Percentiles rank a stretch among this genome's conserved stretches.
These are phyloP conservation scores for Neocucurbitaria cava DNA, from an alignment of 2,329 filamentous ascomycete genomes.

Conservation along the genomic window DNA sequence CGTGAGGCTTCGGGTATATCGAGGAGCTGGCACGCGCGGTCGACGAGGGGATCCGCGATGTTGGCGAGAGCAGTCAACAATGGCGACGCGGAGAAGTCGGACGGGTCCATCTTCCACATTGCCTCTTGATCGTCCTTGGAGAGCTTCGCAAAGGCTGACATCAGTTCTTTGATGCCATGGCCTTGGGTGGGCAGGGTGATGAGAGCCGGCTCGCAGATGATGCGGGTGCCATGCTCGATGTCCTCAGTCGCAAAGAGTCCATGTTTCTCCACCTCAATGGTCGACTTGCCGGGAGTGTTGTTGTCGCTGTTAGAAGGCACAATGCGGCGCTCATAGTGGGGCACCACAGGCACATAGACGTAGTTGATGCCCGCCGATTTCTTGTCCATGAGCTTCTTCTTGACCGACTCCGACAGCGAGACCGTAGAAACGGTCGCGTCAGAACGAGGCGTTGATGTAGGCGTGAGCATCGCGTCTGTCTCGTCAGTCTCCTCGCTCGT, in stretches of 20 bases:
- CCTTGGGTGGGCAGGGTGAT: slow-evolving; percentile 6
- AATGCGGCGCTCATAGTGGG: slow-evolving; percentile 10
- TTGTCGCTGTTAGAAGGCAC: background rate
- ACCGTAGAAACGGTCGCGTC: background rate
- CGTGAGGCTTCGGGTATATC: background rate
- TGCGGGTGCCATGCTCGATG: slow-evolving; percentile 18
- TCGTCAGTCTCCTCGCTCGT: background rate
- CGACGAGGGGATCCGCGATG: background rate
- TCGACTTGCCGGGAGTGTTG: background rate
- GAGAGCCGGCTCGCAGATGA: slow-evolving; percentile 20
- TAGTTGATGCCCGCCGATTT: background rate
- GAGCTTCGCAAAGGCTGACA: slow-evolving; percentile 9
- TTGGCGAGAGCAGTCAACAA: background rate
- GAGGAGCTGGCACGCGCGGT: background rate
- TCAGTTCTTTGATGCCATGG: slow-evolving; percentile 5
- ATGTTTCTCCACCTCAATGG: background rate
- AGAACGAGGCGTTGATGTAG: background rate
- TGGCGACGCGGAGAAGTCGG: slow-evolving; percentile 1
- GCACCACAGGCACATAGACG: background rate
- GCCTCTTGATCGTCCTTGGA: slow-evolving; percentile 1
- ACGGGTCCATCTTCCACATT: slow-evolving; percentile 8
- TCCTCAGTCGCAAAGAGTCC: slow-evolving; percentile 16
- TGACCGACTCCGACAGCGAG: background rate
- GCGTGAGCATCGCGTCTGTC: background rate
- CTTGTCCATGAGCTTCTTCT: background rate